These are phyloP conservation scores for Neurospora sp. DNA, from an alignment of 2,329 filamentous ascomycete genomes.

Conservation along the genomic window DNA sequence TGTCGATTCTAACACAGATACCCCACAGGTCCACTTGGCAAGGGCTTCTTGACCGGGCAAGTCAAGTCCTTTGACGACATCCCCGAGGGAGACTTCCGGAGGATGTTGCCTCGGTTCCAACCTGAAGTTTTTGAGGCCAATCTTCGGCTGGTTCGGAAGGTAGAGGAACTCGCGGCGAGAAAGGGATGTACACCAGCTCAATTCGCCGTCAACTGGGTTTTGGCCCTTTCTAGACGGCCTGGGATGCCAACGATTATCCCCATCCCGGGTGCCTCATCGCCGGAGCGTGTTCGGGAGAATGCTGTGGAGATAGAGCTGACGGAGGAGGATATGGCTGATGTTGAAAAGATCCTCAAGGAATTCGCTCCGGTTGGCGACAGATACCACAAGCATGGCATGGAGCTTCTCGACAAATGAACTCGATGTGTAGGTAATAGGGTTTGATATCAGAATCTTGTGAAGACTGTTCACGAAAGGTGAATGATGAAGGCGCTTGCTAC, in stretches of 20 bases:
- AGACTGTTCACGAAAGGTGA: not conserved
- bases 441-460: not conserved
- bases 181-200: constrained; percentile 54
- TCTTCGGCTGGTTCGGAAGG: constrained; percentile 46
- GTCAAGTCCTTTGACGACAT: constrained; percentile 46
- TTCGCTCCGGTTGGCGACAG: constrained; percentile 9
- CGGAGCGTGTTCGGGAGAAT: constrained; percentile 51
- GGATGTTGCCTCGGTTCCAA: constrained; percentile 47
- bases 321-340: constrained; percentile 14
- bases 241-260: constrained; percentile 51
- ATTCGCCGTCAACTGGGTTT: constrained; percentile 56
- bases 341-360: constrained; percentile 11
- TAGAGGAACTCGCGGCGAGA: constrained; percentile 46
- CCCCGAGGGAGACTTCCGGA: constrained; percentile 37
- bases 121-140: constrained; percentile 54
- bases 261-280: constrained; percentile 54
- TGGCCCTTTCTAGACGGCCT: constrained; percentile 36
- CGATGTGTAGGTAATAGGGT: not conserved
- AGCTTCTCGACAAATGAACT: constrained; percentile 4
- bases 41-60: constrained; percentile 42
- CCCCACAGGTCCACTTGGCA: constrained; percentile 32
- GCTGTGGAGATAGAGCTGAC: constrained; percentile 29
- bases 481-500: not conserved
- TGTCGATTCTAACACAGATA: not conserved
- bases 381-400: constrained; percentile 10